Evolutionary conservation across 805 yeast genomes (phyloP).

Genomic region (Sungouiella thailandica): DNA sequence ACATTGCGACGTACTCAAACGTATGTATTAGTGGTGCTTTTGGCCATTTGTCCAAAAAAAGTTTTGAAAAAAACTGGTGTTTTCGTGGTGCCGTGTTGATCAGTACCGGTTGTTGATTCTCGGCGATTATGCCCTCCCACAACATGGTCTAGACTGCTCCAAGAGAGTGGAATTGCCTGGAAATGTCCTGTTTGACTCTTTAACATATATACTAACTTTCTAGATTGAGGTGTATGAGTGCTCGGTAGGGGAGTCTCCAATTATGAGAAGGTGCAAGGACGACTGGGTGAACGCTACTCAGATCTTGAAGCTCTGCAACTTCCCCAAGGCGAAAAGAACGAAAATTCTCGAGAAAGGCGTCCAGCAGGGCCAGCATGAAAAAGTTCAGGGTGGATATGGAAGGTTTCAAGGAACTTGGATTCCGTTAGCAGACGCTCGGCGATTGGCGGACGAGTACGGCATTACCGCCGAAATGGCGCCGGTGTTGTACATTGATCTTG

Average conservation of each 20-base stretch:
- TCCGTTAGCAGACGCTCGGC: slow-evolving; percentile 67
- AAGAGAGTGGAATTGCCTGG: too few species aligned
- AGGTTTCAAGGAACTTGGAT: slow-evolving; percentile 98
- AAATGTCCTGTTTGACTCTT: too few species aligned
- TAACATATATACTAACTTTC: slow-evolving; percentile 5
- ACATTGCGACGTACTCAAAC: slow-evolving; percentile 42
- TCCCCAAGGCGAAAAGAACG: slow-evolving; percentile 91
- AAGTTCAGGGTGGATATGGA: slow-evolving; percentile 96
- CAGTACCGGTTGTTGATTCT: too few species aligned
- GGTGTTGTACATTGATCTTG: slow-evolving; percentile 33
- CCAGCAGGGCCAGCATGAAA: slow-evolving; percentile 85
- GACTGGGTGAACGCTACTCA: slow-evolving; percentile 98
- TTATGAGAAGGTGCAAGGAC: slow-evolving; percentile 86
- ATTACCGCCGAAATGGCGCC: slow-evolving; percentile 38
- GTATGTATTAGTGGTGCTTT: slow-evolving; percentile 35
- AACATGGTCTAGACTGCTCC: too few species aligned
- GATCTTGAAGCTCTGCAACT: slow-evolving; percentile 85
- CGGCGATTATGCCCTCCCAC: too few species aligned
- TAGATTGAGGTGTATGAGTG: slow-evolving; percentile 68
- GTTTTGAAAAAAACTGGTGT: too few species aligned
- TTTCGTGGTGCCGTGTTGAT: too few species aligned
- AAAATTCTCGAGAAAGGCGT: slow-evolving; percentile 89
- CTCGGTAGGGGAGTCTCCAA: slow-evolving; percentile 60
- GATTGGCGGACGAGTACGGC: slow-evolving; percentile 37
- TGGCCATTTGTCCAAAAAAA: too few species aligned